Percentiles rank a stretch among this genome's conserved stretches.
Conservation (phyloP, 1,284 basidiomycete genomes). For the Ganoderma lucidum region DNA sequence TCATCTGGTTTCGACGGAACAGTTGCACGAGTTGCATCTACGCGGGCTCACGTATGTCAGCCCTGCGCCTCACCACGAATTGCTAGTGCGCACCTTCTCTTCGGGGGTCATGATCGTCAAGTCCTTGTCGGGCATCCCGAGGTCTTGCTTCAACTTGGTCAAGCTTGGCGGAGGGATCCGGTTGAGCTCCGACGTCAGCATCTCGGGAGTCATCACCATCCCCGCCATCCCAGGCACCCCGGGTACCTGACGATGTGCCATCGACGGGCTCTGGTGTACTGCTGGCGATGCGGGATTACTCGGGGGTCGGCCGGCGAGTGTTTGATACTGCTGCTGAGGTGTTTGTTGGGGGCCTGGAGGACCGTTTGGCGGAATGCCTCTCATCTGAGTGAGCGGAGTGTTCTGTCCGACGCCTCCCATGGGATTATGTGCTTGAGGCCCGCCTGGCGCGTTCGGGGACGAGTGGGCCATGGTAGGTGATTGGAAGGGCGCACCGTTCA, state of each 20-base stretch:
- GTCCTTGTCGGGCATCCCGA: constrained; percentile 60
- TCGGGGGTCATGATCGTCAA: constrained; percentile 47
- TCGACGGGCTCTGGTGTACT: constrained; percentile 59
- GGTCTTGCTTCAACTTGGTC: constrained; percentile 50
- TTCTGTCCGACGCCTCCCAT: constrained; percentile 56
- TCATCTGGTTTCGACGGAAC: constrained; percentile 19
- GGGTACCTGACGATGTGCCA: constrained; percentile 55
- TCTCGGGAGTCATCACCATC: constrained; percentile 10
- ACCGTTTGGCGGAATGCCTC: constrained; percentile 59
- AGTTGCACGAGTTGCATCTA: constrained; percentile 49
- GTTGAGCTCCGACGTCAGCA: constrained; percentile 46
- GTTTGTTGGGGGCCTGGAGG: constrained; percentile 48
- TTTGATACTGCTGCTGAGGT: constrained; percentile 49
- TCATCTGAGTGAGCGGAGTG: constrained; percentile 54
- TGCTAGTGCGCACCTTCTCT: constrained; percentile 61
- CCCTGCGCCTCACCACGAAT: not conserved
- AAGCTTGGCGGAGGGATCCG: constrained; percentile 46
- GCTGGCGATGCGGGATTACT: constrained; percentile 65
- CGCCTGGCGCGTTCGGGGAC: constrained; percentile 44
- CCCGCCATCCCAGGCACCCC: constrained; percentile 13
- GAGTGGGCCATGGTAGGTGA: constrained; percentile 54
- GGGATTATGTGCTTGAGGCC: constrained; percentile 42
- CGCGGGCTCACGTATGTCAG: constrained; percentile 15
- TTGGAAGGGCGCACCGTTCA: constrained; percentile 50
- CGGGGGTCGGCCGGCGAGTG: constrained; percentile 55